phyloP scores from a whole-genome alignment of 2,329 filamentous ascomycete genomes.

The Myriangium duriaei region DNA sequence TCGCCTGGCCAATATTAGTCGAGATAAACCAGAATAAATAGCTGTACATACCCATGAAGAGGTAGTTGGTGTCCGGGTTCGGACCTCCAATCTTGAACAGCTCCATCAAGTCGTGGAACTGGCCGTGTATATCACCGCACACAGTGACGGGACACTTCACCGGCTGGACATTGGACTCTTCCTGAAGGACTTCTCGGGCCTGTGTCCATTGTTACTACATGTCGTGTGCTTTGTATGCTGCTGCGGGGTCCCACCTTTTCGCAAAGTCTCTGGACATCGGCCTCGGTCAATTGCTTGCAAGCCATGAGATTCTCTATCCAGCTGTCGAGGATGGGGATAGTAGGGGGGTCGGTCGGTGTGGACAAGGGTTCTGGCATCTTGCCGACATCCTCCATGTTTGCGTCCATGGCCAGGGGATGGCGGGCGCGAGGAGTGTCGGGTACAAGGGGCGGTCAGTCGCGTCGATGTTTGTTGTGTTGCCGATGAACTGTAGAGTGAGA shows the following conservation, averaged over 20 bases:
- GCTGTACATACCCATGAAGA: conserved; percentile 76
- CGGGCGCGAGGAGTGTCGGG: too few species aligned
- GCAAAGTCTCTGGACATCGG: conserved; percentile 90
- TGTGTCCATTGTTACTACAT: conserved; percentile 26
- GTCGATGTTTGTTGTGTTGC: neutral
- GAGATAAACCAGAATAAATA: conserved; percentile 3
- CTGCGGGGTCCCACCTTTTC: conserved; percentile 60
- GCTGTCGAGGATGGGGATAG: conserved; percentile 84
- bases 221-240: conserved; percentile 8
- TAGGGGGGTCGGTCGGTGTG: conserved; percentile 67
- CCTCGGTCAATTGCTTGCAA: conserved; percentile 95
- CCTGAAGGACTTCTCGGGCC: conserved; percentile 92
- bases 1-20: conserved; percentile 50
- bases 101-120: conserved; percentile 99
- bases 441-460: neutral
- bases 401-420: conserved; percentile 58
- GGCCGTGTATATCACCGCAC: conserved; percentile 96
- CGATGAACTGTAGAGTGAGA: too few species aligned
- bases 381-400: conserved; percentile 96
- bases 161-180: conserved; percentile 97
- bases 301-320: conserved; percentile 98
- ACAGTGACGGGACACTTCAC: conserved; percentile 99
- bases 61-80: conserved; percentile 97
- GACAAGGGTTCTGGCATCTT: conserved; percentile 67
- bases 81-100: conserved; percentile 97